Conservation (phyloP, 495 filamentous ascomycete genomes). For the Bathelium albidoporum region DNA sequence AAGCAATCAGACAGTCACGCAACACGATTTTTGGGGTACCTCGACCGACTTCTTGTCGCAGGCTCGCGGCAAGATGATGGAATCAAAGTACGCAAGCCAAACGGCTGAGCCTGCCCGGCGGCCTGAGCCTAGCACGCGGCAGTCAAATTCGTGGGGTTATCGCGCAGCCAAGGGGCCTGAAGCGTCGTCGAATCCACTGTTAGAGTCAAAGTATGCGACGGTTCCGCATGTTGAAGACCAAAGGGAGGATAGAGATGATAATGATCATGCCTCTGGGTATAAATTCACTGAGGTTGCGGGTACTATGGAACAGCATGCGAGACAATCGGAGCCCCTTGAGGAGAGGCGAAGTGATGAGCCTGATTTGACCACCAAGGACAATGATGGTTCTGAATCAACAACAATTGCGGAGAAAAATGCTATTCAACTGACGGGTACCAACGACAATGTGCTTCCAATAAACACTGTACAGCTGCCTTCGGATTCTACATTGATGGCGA, state of each 20-base stretch:
- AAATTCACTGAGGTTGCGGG: background rate
- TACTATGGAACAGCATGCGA: background rate
- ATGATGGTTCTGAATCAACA: background rate
- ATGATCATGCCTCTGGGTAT: background rate
- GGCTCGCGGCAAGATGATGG: constrained; percentile 24
- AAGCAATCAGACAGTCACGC: constrained; percentile 29
- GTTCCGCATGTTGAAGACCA: background rate
- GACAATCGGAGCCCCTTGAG: background rate
- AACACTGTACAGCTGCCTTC: background rate
- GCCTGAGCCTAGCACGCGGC: background rate
- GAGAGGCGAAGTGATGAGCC: background rate
- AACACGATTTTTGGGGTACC: constrained; percentile 29
- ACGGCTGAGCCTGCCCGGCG: background rate
- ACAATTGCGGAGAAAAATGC: background rate
- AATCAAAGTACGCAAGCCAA: constrained; percentile 20
- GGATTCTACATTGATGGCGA: background rate
- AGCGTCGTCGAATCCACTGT: background rate
- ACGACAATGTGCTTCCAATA: background rate
- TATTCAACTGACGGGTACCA: background rate
- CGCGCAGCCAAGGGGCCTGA: background rate
- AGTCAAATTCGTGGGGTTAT: background rate
- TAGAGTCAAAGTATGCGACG: background rate
- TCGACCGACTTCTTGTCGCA: constrained; percentile 14
- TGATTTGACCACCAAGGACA: background rate
- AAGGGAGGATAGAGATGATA: background rate